Base-by-base conservation (phyloP, 2,329 filamentous ascomycete species). In the Stemphylium vesicarium region DNA sequence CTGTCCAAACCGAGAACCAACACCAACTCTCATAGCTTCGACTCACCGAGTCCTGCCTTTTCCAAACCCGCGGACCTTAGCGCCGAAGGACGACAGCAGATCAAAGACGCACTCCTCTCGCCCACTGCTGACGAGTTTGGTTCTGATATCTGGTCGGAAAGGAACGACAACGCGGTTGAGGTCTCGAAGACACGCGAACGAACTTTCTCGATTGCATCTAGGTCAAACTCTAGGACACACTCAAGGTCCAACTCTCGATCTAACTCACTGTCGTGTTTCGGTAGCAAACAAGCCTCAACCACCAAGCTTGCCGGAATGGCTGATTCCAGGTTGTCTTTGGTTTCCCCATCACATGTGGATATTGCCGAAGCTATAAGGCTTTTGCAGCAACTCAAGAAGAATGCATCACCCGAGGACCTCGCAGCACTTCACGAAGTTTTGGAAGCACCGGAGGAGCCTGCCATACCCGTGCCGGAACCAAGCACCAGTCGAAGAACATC, bases 381-480 rank as follows among this genome's bases (percentile, higher is more conserved):
- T 32, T 59, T 82, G 55, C 76, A 81, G 51, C 75, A 81, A 62
- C 70, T 82, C 53, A 79, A 78, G 65, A 81, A 78, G 65, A 79
- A 71, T 38, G 80, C 78, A 1, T 76, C 78, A 5, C 79, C 79
- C 1, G 79, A 81, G 48, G 78, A 82, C 51, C 68, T 82, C 29
- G 79, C 78, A 20, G 78, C 79, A 35, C 62, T 78, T 31, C 71
- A 71, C 11, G 61, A 72, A 66, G 71, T 69, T 38, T 48, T 74
- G 8, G 65, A 67, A 35, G 54, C 64, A 32, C 59, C 63, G 4
- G 60, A 65, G 12, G 62, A 64, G 15, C 15, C 38, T 20, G 45
- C 50, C 13, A 11, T 49, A 4, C 42, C 53, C 11, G 26, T 39
- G 24, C 31, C 56, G 18, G 66, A 68, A 26, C 60, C 60, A 22